These are phyloP conservation scores for Nemania diffusa DNA, from an alignment of 2,329 filamentous ascomycete species.

Conservation along the genomic window DNA sequence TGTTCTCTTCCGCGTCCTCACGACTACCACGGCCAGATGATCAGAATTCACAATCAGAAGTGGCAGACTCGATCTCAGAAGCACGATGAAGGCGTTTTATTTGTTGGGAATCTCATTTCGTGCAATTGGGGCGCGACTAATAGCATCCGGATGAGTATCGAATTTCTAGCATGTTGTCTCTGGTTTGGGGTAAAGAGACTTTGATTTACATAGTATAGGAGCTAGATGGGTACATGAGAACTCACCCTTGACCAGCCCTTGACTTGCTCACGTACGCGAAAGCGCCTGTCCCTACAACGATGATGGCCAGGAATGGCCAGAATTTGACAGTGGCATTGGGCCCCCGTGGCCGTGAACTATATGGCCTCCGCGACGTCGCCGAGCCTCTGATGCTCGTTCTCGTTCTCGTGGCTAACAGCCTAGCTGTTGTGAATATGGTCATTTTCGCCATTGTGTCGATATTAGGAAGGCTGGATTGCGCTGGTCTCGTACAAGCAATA, in stretches of 20 bases:
- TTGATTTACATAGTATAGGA: neutral
- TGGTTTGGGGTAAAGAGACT: neutral
- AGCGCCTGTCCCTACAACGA: conserved; percentile 59
- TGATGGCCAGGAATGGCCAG: conserved; percentile 65
- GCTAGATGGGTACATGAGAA: conserved; percentile 12
- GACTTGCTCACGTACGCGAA: conserved; percentile 63
- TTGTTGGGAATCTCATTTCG: conserved; percentile 38
- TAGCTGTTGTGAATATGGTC: conserved; percentile 5
- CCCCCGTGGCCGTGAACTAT: conserved; percentile 55
- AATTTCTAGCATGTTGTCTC: neutral
- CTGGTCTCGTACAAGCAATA: neutral
- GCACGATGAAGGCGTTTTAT: conserved; percentile 1
- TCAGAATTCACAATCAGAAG: no score
- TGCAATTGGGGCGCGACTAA: conserved; percentile 35
- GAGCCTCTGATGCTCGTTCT: neutral
- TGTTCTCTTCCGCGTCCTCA: neutral
- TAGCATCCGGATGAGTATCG: conserved; percentile 24
- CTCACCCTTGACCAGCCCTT: conserved; percentile 62
- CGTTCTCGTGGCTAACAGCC: conserved; percentile 13
- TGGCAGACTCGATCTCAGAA: neutral
- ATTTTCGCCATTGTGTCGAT: conserved; percentile 4
- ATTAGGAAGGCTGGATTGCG: neutral
- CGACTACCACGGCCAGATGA: neutral
- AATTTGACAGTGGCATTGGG: conserved; percentile 60
- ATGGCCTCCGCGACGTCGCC: conserved; percentile 47